These are phyloP conservation scores for Sugiyamaella lignohabitans DNA, from an alignment of 805 yeast genomes.

Conservation along the genomic window DNA sequence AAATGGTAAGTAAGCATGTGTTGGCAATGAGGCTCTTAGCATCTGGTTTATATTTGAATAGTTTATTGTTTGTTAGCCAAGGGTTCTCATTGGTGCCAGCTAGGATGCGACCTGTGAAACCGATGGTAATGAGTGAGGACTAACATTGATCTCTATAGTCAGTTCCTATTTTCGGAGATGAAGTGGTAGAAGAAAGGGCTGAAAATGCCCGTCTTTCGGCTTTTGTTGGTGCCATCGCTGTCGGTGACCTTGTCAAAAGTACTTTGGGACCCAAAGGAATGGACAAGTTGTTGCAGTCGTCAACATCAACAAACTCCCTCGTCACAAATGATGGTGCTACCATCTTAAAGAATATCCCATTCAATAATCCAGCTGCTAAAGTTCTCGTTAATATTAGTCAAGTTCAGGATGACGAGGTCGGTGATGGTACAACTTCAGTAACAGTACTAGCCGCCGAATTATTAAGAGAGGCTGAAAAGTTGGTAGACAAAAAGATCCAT, in stretches of 20 bases:
- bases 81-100: background rate
- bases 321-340: slow-evolving; percentile 99
- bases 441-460: slow-evolving; percentile 92
- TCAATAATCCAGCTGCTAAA: slow-evolving; percentile 97
- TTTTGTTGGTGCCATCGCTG: slow-evolving; percentile 98
- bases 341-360: slow-evolving; percentile 84
- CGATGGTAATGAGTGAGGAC: background rate
- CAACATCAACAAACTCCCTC: slow-evolving; percentile 67
- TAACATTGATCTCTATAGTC: slow-evolving; percentile 37
- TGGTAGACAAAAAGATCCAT: slow-evolving; percentile 88
- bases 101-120: background rate
- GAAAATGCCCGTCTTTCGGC: slow-evolving; percentile 97
- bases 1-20: slow-evolving; percentile 3
- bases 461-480: slow-evolving; percentile 88
- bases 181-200: slow-evolving; percentile 95
- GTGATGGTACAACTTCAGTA: slow-evolving; percentile 97
- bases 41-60: too few species aligned
- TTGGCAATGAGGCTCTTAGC: background rate
- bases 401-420: slow-evolving; percentile 97
- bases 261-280: slow-evolving; percentile 98
- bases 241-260: slow-evolving; percentile 91
- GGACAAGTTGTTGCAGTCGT: slow-evolving; percentile 90
- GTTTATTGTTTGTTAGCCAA: too few species aligned
- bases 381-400: slow-evolving; percentile 90
- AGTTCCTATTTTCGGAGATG: slow-evolving; percentile 93